phyloP scores from a whole-genome alignment of 1,284 basidiomycete species.

The Fomitopsis betulina region DNA sequence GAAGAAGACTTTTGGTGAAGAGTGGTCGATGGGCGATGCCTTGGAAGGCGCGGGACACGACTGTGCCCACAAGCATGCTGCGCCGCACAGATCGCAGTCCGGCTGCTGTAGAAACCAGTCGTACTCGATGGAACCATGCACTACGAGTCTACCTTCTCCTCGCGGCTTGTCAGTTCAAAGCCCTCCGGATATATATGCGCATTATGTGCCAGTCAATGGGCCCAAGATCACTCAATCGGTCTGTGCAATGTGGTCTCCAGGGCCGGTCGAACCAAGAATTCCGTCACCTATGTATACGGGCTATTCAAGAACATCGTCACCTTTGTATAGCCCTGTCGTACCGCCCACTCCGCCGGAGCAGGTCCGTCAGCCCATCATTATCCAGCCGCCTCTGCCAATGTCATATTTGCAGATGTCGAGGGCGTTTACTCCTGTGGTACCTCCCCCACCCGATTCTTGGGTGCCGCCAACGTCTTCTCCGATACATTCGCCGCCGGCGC shows the following conservation, averaged over 20 bases:
- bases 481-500: background rate
- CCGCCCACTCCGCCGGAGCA: background rate
- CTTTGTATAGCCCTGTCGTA: background rate
- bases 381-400: background rate
- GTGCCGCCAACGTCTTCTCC: background rate
- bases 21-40: constrained; percentile 10
- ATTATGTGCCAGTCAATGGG: too few relatives aligned
- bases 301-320: background rate
- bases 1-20: constrained; percentile 39
- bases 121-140: background rate
- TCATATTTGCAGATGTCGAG: background rate
- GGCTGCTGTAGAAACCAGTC: background rate
- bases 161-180: background rate
- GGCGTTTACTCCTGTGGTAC: background rate
- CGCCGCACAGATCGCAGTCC: background rate
- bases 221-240: too few relatives aligned
- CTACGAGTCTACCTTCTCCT: background rate
- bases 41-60: constrained; percentile 8
- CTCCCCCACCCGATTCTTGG: background rate
- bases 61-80: background rate
- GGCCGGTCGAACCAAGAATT: too few relatives aligned
- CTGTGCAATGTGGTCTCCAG: too few relatives aligned
- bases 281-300: background rate
- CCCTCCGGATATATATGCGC: too few relatives aligned
- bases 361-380: constrained; percentile 12